Conservation (phyloP, 306 rosid species). For the Morella rubra region DNA sequence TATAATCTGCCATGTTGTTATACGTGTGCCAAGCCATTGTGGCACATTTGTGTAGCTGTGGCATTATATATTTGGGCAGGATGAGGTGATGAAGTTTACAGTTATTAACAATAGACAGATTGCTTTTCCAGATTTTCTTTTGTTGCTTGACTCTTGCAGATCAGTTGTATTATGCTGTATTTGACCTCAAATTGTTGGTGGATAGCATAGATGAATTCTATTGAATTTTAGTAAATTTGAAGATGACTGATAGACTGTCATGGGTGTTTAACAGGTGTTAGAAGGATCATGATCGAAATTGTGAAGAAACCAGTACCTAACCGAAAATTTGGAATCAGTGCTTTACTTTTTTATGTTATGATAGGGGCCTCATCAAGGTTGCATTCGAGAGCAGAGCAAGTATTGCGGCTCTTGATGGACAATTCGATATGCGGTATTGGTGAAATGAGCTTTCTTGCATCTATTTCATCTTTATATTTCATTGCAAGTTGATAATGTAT, state of each 20-base stretch:
- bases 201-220: not conserved
- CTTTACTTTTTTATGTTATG: constrained; percentile 62
- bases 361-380: constrained; percentile 73
- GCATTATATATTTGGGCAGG: not conserved
- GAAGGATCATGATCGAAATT: constrained; percentile 52
- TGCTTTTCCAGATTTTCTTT: not conserved
- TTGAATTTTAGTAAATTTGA: not conserved
- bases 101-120: not conserved
- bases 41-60: not conserved
- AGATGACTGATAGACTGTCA: not conserved
- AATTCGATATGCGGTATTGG: constrained; percentile 43
- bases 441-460: constrained; percentile 19
- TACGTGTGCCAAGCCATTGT: not conserved
- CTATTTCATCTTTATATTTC: not conserved
- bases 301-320: constrained; percentile 54
- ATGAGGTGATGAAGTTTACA: not conserved
- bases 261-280: constrained; percentile 34
- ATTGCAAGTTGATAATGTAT: not conserved
- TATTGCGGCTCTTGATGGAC: constrained; percentile 54
- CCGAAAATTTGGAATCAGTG: constrained; percentile 59
- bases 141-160: not conserved
- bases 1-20: not conserved
- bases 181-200: not conserved
- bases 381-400: constrained; percentile 84
- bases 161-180: not conserved